Conservation (phyloP, 352 stramenopile genomes). For the Globisporangium cystogenes region DNA sequence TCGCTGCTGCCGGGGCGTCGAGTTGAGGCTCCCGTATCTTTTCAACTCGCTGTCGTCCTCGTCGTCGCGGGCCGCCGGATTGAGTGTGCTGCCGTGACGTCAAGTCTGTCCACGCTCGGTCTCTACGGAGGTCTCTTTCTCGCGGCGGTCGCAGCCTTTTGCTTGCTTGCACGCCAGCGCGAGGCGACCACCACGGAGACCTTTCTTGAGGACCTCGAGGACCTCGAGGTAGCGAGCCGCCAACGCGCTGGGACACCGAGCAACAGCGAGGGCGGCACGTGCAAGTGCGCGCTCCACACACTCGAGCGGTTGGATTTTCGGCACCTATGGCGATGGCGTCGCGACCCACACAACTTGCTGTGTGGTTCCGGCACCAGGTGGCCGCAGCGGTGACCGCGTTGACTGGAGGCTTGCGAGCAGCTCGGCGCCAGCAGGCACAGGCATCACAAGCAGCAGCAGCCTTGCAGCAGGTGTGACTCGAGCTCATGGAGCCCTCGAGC, state of each 20-base stretch:
- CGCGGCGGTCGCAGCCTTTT: background rate
- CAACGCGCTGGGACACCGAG: too few species aligned
- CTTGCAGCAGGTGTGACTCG: too few species aligned
- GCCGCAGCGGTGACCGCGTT: too few species aligned
- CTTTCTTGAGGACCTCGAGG: background rate
- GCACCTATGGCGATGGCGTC: background rate
- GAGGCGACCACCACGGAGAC: background rate
- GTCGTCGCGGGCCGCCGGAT: background rate
- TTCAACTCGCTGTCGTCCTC: too few species aligned
- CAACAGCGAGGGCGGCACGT: too few species aligned
- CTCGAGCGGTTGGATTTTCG: background rate
- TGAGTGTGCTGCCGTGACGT: background rate
- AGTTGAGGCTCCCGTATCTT: background rate
- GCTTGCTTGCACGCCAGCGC: too few species aligned
- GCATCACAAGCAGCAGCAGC: too few species aligned
- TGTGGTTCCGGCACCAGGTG: background rate
- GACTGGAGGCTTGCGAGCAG: too few species aligned
- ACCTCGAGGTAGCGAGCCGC: too few species aligned
- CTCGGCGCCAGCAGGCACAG: too few species aligned
- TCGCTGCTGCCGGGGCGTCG: background rate
- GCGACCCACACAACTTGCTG: background rate
- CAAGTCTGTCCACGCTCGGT: background rate
- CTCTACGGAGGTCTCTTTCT: background rate
- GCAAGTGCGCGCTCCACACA: background rate
- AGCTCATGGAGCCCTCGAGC: too few species aligned